Base-by-base conservation (phyloP, 78 protist genomes). In the Protostelium mycophagum region DNA sequence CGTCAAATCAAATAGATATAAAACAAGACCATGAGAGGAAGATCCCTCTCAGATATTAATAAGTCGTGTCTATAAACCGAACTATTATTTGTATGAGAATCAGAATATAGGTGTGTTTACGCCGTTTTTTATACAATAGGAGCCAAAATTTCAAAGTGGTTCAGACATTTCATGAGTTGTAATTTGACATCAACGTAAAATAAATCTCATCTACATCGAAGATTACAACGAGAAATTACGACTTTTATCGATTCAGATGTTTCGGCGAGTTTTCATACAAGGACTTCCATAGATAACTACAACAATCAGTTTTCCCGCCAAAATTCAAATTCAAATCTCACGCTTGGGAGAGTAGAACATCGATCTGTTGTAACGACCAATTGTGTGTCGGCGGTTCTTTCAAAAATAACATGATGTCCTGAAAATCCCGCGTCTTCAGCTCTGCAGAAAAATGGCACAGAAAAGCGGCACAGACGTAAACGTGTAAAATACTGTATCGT, bases 381-480 rank as follows among this genome's bases (percentile, higher is more conserved):
- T 28, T 87, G 36, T 63, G 85, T 84, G 99, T 97, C 37, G 99
- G 99, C 36, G 97, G 96, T 88, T 90, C 83, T 63, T 98, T 98
- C 38, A 98, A 85, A 83, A 95, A 92, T 36, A 90, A 84, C 88
- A 98, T 86, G 0, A 93, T 87, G 29, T 89, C 97, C 38, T 93
- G 96, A 35, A 98, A 98, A 63, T 98, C 97, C 83, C 31, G 34
- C n/a, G 28, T 35, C 51, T 83, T 86, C 23, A 98, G 25, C 37
- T 96, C 88, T 38, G 38, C 37, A 0, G 97, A 88, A 89, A 86
- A 98, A n/a, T 28, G 29, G n/a, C 35, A 63, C 85, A 98, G 85
- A n/a, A 98, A 93, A 29, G 99, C 97, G 0, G 98, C 99, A 85
- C 99, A 98, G 37, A 98, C 98, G 63, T 95, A 98, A 36, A 98